Conservation (phyloP, 192 early-diverging fungal genomes). For the Geranomyces michiganensis region DNA sequence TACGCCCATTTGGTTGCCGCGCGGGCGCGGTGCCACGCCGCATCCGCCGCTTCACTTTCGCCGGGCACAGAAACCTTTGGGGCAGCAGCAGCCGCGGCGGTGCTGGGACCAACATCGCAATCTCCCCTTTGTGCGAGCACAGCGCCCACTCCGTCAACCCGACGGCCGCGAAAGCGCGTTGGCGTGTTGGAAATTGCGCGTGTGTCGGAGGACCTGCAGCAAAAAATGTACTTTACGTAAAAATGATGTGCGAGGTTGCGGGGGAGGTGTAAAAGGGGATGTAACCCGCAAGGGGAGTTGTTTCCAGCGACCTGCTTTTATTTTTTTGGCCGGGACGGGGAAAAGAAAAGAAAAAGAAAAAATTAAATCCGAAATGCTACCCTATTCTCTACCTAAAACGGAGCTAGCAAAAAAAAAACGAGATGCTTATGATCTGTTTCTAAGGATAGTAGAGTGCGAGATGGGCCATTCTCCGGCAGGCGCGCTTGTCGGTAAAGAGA, state of each 20-base stretch:
- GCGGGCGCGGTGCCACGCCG: slow-evolving; percentile 78
- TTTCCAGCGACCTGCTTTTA: slow-evolving; percentile 2
- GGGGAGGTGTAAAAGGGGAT: no score
- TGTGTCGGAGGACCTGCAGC: slow-evolving; percentile 52
- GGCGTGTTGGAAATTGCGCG: slow-evolving; percentile 20
- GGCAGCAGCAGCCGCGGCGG: no score
- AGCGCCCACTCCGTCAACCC: neutral
- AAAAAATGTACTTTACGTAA: slow-evolving; percentile 56
- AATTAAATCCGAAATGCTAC: no score
- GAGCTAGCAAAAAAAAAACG: no score
- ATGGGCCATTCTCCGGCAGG: slow-evolving; percentile 53
- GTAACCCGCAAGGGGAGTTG: neutral
- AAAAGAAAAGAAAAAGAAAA: no score
- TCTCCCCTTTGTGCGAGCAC: no score
- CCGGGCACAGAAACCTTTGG: neutral
- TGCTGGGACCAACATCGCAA: slow-evolving; percentile 1
- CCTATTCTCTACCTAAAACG: no score
- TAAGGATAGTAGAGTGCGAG: slow-evolving; percentile 46
- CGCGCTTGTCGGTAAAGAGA: slow-evolving; percentile 54
- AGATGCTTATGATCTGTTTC: no score
- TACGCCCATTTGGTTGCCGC: slow-evolving; percentile 89
- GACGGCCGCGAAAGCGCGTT: neutral
- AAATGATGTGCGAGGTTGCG: no score
- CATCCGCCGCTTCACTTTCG: neutral
- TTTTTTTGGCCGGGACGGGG: no score